A percentile compares a stretch with the other conserved stretches of the same genome.
Conservation (phyloP, 2,329 filamentous ascomycete genomes). For the Blastomyces parvus region DNA sequence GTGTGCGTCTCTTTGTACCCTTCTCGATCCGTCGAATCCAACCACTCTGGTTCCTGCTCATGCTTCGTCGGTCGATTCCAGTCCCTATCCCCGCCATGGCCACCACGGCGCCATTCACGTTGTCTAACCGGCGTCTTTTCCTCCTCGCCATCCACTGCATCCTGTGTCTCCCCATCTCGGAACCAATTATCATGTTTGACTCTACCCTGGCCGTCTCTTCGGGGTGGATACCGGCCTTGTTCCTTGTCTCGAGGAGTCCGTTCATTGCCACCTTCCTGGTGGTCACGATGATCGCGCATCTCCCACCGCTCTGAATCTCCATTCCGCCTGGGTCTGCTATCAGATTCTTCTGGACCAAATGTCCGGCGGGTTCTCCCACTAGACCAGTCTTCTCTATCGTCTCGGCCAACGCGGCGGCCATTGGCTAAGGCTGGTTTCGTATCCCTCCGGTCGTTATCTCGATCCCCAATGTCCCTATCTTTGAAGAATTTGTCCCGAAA, state of each 20-base stretch:
- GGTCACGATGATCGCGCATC: constrained; percentile 45
- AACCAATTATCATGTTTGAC: constrained; percentile 68
- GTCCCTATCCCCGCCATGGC: constrained; percentile 42
- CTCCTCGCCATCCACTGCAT: constrained; percentile 33
- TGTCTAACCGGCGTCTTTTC: constrained; percentile 42
- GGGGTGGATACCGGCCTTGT: constrained; percentile 43
- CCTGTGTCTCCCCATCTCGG: constrained; percentile 45
- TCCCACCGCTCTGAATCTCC: constrained; percentile 38
- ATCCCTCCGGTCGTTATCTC: constrained; percentile 30
- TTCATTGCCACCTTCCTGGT: constrained; percentile 43
- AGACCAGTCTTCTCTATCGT: constrained; percentile 37
- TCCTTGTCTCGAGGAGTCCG: constrained; percentile 47
- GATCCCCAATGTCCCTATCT: constrained; percentile 22
- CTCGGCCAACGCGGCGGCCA: constrained; percentile 25
- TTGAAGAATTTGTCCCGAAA: constrained; percentile 44
- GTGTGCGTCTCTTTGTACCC: constrained; percentile 65
- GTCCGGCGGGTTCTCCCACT: constrained; percentile 31
- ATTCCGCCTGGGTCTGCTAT: constrained; percentile 33
- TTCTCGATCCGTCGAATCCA: constrained; percentile 60
- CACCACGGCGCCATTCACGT: constrained; percentile 54
- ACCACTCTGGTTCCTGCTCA: constrained; percentile 85
- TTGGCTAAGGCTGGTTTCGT: constrained; percentile 25
- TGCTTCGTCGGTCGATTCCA: constrained; percentile 46
- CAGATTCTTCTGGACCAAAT: constrained; percentile 34
- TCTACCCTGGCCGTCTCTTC: constrained; percentile 56